Evolutionary conservation across 352 stramenopile species (phyloP).

Genomic region (Phytophthora pinifolia): DNA sequence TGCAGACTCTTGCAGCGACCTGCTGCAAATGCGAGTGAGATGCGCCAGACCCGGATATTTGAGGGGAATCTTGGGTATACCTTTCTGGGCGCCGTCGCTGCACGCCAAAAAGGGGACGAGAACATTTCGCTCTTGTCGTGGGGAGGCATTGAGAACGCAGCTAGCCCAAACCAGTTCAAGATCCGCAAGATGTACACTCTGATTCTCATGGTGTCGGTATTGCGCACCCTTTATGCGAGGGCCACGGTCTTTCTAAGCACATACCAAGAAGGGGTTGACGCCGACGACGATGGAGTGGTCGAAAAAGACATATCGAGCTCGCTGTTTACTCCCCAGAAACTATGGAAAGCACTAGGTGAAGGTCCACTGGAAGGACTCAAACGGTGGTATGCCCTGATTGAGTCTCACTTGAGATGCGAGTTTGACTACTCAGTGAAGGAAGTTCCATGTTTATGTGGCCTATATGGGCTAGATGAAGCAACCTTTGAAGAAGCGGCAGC

Average conservation of each 20-base stretch:
- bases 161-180: slow-evolving; percentile 46
- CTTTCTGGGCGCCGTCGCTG: slow-evolving; percentile 50
- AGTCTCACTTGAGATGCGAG: slow-evolving; percentile 77
- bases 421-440: slow-evolving; percentile 82
- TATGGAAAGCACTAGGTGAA: slow-evolving; percentile 68
- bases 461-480: slow-evolving; percentile 67
- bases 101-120: slow-evolving; percentile 27
- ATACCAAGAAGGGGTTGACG: slow-evolving; percentile 25
- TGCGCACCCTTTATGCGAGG: slow-evolving; percentile 70
- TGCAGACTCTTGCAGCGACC: slow-evolving; percentile 41
- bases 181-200: slow-evolving; percentile 84
- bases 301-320: slow-evolving; percentile 70
- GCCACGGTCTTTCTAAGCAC: slow-evolving; percentile 60
- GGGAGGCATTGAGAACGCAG: slow-evolving; percentile 30
- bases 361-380: slow-evolving; percentile 72
- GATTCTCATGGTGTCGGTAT: slow-evolving; percentile 80
- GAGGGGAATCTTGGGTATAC: slow-evolving; percentile 66
- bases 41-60: slow-evolving; percentile 28
- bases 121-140: slow-evolving; percentile 37
- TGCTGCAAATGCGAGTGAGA: slow-evolving; percentile 9
- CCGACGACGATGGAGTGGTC: slow-evolving; percentile 25
- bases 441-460: slow-evolving; percentile 64
- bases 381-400: slow-evolving; percentile 79
- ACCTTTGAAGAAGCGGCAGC: slow-evolving; percentile 36
- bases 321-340: slow-evolving; percentile 74